Conservation (phyloP, 1,284 basidiomycete species). For the Naganishia cerealis region DNA sequence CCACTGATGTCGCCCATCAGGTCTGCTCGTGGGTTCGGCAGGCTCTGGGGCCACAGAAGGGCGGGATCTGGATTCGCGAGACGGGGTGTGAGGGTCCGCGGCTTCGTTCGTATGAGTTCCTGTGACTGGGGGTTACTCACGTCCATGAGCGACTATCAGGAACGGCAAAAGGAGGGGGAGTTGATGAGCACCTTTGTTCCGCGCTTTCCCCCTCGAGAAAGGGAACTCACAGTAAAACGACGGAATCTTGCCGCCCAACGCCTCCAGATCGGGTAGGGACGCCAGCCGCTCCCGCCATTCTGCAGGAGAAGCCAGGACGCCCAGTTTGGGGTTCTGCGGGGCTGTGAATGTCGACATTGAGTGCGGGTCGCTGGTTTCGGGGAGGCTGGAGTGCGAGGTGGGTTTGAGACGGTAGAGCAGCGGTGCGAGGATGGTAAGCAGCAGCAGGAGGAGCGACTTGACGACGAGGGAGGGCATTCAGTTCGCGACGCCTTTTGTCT, state of each 20-base stretch:
- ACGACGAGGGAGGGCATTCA: conserved; percentile 14
- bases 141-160: conserved; percentile 20
- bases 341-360: background rate
- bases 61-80: background rate
- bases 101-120: background rate
- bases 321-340: conserved; percentile 23
- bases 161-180: background rate
- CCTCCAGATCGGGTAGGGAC: conserved; percentile 9
- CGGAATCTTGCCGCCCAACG: conserved; percentile 21
- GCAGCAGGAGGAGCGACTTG: conserved; percentile 9
- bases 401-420: background rate
- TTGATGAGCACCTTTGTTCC: background rate
- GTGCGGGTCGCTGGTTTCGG: background rate
- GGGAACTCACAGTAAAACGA: conserved; percentile 18
- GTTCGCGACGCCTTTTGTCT: background rate
- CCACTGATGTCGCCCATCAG: conserved; percentile 29
- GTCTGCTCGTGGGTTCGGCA: conserved; percentile 14
- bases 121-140: conserved; percentile 5
- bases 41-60: conserved; percentile 8
- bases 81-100: background rate
- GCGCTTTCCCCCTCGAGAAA: background rate
- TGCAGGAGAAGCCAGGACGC: conserved; percentile 13
- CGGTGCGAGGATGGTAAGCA: background rate
- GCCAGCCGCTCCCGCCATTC: conserved; percentile 23
- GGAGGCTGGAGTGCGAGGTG: background rate